A percentile compares a stretch with the other conserved stretches of the same genome.
Evolutionary conservation across 139 green algal genomes (phyloP).

Genomic region (Closterium sp.): DNA sequence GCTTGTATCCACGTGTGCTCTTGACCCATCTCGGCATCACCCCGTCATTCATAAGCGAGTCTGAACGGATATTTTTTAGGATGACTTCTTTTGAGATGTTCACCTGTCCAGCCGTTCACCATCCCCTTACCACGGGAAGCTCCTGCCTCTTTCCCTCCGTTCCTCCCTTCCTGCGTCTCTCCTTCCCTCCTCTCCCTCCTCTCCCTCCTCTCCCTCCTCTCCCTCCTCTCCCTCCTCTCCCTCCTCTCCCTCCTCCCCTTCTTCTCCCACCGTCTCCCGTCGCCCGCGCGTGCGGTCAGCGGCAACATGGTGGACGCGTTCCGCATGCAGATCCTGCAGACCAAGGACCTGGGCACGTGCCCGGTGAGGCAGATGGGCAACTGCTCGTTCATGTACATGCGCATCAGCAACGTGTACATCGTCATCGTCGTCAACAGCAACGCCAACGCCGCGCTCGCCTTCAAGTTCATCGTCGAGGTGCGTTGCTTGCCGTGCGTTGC

Average conservation of each 20-base stretch:
- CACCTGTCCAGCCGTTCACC: neutral
- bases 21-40: neutral
- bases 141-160: neutral
- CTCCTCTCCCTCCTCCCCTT: neutral
- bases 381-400: slow-evolving; percentile 82
- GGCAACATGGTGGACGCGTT: slow-evolving; percentile 82
- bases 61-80: neutral
- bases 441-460: slow-evolving; percentile 84
- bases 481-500: too few species aligned
- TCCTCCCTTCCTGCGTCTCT: too few species aligned
- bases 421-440: slow-evolving; percentile 86
- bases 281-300: neutral
- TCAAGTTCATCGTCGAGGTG: slow-evolving; percentile 88
- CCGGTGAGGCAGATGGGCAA: slow-evolving; percentile 79
- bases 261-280: neutral
- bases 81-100: neutral
- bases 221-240: neutral
- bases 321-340: slow-evolving; percentile 81
- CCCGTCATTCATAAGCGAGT: neutral
- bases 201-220: neutral
- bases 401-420: slow-evolving; percentile 87
- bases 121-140: neutral
- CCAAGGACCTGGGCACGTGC: slow-evolving; percentile 47
- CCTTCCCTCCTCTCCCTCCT: neutral
- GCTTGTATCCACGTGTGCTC: neutral